Evolutionary conservation across 2,329 filamentous ascomycete species (phyloP).

Genomic region (Pseudonectria buxi): DNA sequence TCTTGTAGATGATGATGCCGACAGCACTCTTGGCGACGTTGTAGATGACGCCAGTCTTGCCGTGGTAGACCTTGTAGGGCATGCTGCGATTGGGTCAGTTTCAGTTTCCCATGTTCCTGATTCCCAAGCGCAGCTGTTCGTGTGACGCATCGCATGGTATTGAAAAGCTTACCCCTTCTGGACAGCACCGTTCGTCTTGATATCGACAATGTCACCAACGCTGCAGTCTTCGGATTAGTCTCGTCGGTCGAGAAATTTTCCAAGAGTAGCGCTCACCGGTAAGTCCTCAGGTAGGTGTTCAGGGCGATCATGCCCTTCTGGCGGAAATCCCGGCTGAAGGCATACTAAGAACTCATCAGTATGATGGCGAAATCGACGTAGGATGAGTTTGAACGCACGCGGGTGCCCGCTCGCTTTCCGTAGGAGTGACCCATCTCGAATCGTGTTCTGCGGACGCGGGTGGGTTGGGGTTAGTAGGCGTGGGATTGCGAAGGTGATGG

Average conservation of each 20-base stretch:
- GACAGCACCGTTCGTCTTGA: slow-evolving; percentile 96
- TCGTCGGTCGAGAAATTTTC: slow-evolving; percentile 4
- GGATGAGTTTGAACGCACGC: slow-evolving; percentile 48
- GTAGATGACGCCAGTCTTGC: slow-evolving; percentile 97
- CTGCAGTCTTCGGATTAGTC: slow-evolving; percentile 45
- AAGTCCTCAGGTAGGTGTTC: slow-evolving; percentile 89
- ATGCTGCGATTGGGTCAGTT: slow-evolving; percentile 56
- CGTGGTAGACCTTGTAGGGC: slow-evolving; percentile 99
- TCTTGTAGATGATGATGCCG: slow-evolving; percentile 99
- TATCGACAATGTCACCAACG: slow-evolving; percentile 98
- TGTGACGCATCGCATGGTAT: slow-evolving; percentile 8
- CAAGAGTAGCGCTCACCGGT: slow-evolving; percentile 53
- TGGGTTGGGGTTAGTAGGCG: slow-evolving; percentile 36
- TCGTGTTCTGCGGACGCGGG: slow-evolving; percentile 39
- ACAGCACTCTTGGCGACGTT: slow-evolving; percentile 98
- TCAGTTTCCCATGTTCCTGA: slow-evolving; percentile 3
- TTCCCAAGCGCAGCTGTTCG: slow-evolving; percentile 9
- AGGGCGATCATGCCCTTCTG: slow-evolving; percentile 90
- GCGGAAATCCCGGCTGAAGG: slow-evolving; percentile 92
- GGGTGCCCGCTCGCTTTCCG: slow-evolving; percentile 81
- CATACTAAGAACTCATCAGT: slow-evolving; percentile 51
- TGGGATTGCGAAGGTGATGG: slow-evolving; percentile 33
- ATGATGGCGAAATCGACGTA: slow-evolving; percentile 22
- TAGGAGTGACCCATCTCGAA: slow-evolving; percentile 78
- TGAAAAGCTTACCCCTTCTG: slow-evolving; percentile 77